Evolutionary conservation across 2,329 filamentous ascomycete species (phyloP).

Genomic region (Colletotrichum paranaense): DNA sequence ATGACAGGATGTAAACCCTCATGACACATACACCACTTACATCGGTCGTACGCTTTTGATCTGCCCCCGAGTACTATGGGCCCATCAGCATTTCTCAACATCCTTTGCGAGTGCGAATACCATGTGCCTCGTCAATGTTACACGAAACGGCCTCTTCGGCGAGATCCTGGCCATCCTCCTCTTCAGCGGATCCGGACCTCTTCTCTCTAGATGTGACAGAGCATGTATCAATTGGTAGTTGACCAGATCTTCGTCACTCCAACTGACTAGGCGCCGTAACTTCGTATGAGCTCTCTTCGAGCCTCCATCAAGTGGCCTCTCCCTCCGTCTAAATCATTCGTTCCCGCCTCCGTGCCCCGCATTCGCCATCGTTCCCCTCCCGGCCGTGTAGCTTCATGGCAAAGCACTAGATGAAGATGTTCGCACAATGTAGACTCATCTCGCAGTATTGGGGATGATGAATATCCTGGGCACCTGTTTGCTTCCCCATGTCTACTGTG

Average conservation of each 20-base stretch:
- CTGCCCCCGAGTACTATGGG: constrained; percentile 69
- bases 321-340: constrained; percentile 69
- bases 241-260: not conserved
- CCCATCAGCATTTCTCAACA: constrained; percentile 72
- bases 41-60: not conserved
- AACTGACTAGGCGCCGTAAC: constrained; percentile 73
- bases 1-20: constrained; percentile 64
- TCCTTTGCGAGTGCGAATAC: constrained; percentile 73
- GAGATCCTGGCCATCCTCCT: constrained; percentile 68
- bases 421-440: constrained; percentile 72
- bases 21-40: not conserved
- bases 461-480: constrained; percentile 74
- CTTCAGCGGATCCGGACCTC: constrained; percentile 60
- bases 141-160: constrained; percentile 67
- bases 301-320: too few relatives aligned
- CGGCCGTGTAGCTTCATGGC: constrained; percentile 70
- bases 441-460: constrained; percentile 70
- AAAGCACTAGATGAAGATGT: constrained; percentile 64
- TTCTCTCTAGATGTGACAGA: not conserved
- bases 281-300: constrained; percentile 69
- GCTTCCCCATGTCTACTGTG: constrained; percentile 72
- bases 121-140: constrained; percentile 70
- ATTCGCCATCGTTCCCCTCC: constrained; percentile 75
- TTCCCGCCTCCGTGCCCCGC: constrained; percentile 70
- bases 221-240: not conserved